Conservation (phyloP, 495 filamentous ascomycete species). For the Bombardia bombarda region DNA sequence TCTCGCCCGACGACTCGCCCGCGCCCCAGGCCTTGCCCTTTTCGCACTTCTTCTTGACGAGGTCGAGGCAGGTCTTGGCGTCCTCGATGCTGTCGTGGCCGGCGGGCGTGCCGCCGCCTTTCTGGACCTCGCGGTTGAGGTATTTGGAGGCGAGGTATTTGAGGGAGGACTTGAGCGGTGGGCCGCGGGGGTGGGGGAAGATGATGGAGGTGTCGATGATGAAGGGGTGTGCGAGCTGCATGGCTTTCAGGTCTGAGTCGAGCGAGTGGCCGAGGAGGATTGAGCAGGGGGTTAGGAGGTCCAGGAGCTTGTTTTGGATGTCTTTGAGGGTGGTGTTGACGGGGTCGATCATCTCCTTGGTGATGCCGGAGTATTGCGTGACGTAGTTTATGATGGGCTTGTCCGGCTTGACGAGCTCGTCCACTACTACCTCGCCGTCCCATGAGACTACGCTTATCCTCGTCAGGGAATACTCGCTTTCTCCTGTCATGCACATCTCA, state of each 20-base stretch:
- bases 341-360: slow-evolving; percentile 65
- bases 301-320: slow-evolving; percentile 69
- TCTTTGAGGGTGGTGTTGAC: slow-evolving; percentile 78
- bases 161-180: slow-evolving; percentile 58
- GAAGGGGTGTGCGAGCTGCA: slow-evolving; percentile 83
- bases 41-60: slow-evolving; percentile 92
- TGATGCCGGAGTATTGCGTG: slow-evolving; percentile 86
- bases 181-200: slow-evolving; percentile 53
- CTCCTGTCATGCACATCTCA: slow-evolving; percentile 88
- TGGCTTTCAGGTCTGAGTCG: slow-evolving; percentile 76
- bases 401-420: slow-evolving; percentile 85
- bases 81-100: slow-evolving; percentile 94
- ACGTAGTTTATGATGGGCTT: slow-evolving; percentile 83
- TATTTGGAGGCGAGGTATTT: slow-evolving; percentile 79
- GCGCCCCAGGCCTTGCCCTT: slow-evolving; percentile 79
- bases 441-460: slow-evolving; percentile 79
- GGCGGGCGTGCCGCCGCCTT: slow-evolving; percentile 42
- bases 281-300: slow-evolving; percentile 62
- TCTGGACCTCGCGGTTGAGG: slow-evolving; percentile 79
- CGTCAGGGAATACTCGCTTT: slow-evolving; percentile 68
- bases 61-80: slow-evolving; percentile 78
- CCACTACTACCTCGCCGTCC: slow-evolving; percentile 75
- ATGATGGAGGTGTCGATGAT: slow-evolving; percentile 84
- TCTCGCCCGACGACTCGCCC: slow-evolving; percentile 64
- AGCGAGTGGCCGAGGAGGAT: slow-evolving; percentile 89